phyloP scores from a whole-genome alignment of 768 basidiomycete genomes.

The Leccinum disarticulatum region DNA sequence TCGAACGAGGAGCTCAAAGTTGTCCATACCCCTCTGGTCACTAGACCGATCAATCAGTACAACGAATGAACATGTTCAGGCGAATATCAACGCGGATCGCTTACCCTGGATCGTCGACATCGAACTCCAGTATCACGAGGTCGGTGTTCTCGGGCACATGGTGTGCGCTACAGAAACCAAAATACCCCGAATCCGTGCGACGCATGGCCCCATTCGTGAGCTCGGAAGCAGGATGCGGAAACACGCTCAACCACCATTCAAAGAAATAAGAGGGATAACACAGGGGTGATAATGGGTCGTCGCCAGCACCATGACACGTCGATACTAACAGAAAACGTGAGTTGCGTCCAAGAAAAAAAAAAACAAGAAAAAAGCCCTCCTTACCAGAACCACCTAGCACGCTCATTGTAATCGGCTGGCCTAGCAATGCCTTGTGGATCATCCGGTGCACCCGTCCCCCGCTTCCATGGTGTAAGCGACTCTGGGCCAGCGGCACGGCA shows the following conservation, averaged over 20 bases:
- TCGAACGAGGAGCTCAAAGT: conserved; percentile 91
- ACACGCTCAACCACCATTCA: conserved; percentile 96
- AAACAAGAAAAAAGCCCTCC: conserved; percentile 18
- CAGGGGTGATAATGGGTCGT: conserved; percentile 77
- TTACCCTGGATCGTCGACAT: conserved; percentile 84
- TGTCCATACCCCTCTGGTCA: conserved; percentile 66
- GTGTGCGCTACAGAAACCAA: conserved; percentile 89
- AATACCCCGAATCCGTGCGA: conserved; percentile 90
- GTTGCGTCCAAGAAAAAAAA: neutral
- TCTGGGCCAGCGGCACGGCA: conserved; percentile 67
- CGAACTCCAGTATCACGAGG: conserved; percentile 93
- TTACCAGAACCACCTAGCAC: conserved; percentile 86
- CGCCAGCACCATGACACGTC: conserved; percentile 90
- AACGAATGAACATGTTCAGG: neutral
- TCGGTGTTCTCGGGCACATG: conserved; percentile 94
- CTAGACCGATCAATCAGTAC: conserved; percentile 36
- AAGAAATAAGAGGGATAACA: conserved; percentile 97
- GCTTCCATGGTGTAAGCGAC: conserved; percentile 74
- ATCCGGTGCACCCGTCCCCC: conserved; percentile 81
- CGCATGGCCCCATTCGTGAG: conserved; percentile 97
- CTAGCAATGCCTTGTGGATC: conserved; percentile 78
- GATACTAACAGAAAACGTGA: conserved; percentile 58
- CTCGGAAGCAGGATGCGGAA: conserved; percentile 96
- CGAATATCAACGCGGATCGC: conserved; percentile 30
- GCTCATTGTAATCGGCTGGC: conserved; percentile 86